Evolutionary conservation across 148 eudicot species (phyloP), one percentile per base, ranked within the genome.

Genomic region (Rhododendron kiyosumense): DNA sequence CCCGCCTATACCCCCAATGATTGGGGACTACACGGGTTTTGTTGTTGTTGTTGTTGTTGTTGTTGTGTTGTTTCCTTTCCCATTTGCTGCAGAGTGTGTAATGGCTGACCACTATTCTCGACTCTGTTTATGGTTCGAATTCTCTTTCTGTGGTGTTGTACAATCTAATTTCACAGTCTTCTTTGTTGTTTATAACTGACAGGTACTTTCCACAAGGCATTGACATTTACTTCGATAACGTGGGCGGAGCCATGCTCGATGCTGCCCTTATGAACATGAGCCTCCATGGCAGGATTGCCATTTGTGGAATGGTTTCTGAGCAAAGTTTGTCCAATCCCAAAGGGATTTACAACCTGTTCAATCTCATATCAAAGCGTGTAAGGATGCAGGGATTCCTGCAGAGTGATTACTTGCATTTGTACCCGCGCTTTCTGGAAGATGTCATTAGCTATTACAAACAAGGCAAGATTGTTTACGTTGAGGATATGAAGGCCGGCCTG

Each of bases 191-290:
- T 45, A 73, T 22, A 54, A 43, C 80, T 28, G 43, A 30, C 91
- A 94, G 98, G 90, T 90, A 86, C 83, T 94, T 96, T 79, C 96
- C 98, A 4, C 75, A 92, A 88, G 98, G 98, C 65, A 93, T 96
- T 5, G 98, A 96, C 89, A 92, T 96, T 78, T 96, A 96, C 92
- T 96, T 96, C 61, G 98, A 96, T 69, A 94, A 96, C 59, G 98
- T 96, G 7, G 98, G 98, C 2, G 98, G 98, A 51, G 59, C 91
- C 14, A 96, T 94, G 96, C 98, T 96, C 12, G 98, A 96, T 51
- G 98, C 98, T 57, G 98, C 90, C 57, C 95, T 94, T n/a, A 81
- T 86, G 20, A 95, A 95, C 95, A 95, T 95, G 98, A 92, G 93
- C 85, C 8, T 81, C 57, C 92, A 91, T 63, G 97, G 98, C 17